Conservation (phyloP, 345 rosid species). For the Capsella bursapastoris region DNA sequence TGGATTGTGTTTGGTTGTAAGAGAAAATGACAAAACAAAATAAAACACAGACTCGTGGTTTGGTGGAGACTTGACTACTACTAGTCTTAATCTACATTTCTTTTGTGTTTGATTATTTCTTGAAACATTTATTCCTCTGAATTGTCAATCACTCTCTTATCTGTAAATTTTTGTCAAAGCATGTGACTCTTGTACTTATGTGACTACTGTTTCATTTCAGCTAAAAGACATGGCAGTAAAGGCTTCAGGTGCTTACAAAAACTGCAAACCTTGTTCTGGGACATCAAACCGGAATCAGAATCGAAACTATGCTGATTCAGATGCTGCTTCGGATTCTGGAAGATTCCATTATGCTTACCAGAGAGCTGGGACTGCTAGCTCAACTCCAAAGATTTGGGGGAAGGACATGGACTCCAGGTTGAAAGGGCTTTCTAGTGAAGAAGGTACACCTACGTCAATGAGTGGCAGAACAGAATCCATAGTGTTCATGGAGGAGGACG, state of each 20-base stretch:
- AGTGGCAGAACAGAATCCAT: constrained; percentile 75
- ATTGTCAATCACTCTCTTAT: constrained; percentile 5
- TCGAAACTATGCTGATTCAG: constrained; percentile 61
- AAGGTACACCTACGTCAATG: constrained; percentile 78
- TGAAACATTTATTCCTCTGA: neutral
- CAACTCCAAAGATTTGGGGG: constrained; percentile 72
- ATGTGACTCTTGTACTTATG: constrained; percentile 1
- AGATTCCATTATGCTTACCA: constrained; percentile 73
- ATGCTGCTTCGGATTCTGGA: constrained; percentile 67
- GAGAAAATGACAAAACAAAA: constrained; percentile 25
- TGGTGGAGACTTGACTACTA: constrained; percentile 1
- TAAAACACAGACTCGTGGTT: neutral
- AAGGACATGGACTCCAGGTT: constrained; percentile 77
- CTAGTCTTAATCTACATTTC: neutral
- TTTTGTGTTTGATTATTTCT: neutral
- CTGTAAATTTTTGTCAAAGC: neutral
- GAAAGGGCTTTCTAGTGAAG: constrained; percentile 84
- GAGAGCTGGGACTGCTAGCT: constrained; percentile 68
- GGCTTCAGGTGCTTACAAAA: constrained; percentile 90
- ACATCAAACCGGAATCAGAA: constrained; percentile 61
- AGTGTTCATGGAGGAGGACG: constrained; percentile 80
- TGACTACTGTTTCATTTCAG: constrained; percentile 45
- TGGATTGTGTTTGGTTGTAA: constrained; percentile 20
- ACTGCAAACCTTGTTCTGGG: constrained; percentile 89
- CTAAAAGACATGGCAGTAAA: constrained; percentile 93